A percentile compares a stretch with the other conserved stretches of the same genome.
Conservation (phyloP, 1,139 yeast genomes). For the Yamadazyma trypodendri region DNA sequence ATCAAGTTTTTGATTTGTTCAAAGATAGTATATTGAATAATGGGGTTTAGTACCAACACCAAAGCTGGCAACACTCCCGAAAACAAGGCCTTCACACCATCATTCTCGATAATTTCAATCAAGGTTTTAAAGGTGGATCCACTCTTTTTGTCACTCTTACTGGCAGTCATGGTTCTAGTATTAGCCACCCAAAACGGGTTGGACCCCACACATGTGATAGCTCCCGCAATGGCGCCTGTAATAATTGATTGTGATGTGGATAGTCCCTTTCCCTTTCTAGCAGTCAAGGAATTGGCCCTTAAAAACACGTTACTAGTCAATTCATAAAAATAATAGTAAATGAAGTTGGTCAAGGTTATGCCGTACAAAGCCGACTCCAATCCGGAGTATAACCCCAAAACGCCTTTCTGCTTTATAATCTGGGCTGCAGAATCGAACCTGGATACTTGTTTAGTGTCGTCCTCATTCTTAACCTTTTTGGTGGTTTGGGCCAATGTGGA, state of each 20-base stretch:
- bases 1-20: conserved; percentile 79
- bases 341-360: conserved; percentile 79
- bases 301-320: conserved; percentile 57
- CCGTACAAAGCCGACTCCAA: conserved; percentile 87
- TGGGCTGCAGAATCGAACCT: conserved; percentile 40
- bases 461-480: conserved; percentile 29
- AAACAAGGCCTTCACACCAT: conserved; percentile 72
- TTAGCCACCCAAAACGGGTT: conserved; percentile 97
- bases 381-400: conserved; percentile 75
- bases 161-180: conserved; percentile 73
- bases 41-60: conserved; percentile 81
- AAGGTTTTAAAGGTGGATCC: conserved; percentile 54
- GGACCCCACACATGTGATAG: conserved; percentile 79
- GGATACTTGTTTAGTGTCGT: conserved; percentile 17
- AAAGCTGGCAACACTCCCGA: conserved; percentile 88
- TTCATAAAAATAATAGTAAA: conserved; percentile 90
- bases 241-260: conserved; percentile 70
- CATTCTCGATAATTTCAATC: conserved; percentile 61
- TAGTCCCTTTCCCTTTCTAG: conserved; percentile 39
- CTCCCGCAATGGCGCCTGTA: conserved; percentile 86
- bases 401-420: conserved; percentile 62
- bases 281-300: conserved; percentile 29
- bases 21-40: conserved; percentile 86
- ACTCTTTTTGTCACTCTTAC: conserved; percentile 27
- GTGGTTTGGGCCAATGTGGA: conserved; percentile 82